Percentiles rank a stretch among this genome's conserved stretches.
phyloP scores from a whole-genome alignment of 2,329 filamentous ascomycete species.

The Xylaria digitata region DNA sequence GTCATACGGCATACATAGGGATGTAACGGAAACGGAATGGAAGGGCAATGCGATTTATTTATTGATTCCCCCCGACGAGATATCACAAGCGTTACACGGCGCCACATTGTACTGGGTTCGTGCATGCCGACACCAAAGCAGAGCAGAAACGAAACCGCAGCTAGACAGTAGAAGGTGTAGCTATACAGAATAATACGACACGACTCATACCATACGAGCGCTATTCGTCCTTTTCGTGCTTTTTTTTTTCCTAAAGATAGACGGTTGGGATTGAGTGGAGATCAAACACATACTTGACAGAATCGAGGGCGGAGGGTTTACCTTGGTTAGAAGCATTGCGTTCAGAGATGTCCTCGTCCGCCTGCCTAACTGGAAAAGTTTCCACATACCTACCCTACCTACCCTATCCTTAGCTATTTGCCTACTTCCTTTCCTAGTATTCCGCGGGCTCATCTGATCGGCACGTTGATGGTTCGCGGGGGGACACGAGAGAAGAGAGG shows the following conservation, averaged over 20 bases:
- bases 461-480: background rate
- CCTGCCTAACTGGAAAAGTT: background rate
- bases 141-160: background rate
- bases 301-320: background rate
- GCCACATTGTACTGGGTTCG: background rate
- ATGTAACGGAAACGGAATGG: background rate
- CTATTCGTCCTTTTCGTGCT: too few relatives aligned
- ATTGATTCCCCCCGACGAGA: conserved; percentile 8
- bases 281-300: background rate
- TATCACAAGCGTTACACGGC: background rate
- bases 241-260: too few relatives aligned
- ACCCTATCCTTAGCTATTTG: background rate
- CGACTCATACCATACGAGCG: too few relatives aligned
- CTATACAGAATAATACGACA: too few relatives aligned
- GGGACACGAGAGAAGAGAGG: background rate
- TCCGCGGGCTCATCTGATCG: background rate
- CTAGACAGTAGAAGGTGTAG: background rate
- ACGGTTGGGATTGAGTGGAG: background rate
- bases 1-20: conserved; percentile 11
- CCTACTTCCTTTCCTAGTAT: background rate
- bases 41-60: conserved; percentile 7
- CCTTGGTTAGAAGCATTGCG: too few relatives aligned
- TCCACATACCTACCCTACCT: background rate
- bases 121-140: background rate
- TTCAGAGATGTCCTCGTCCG: too few relatives aligned